Percentiles rank a stretch among this genome's conserved stretches.
Evolutionary conservation across 2,329 filamentous ascomycete species (phyloP).

Genomic region (Aspergillus spinulosporus): DNA sequence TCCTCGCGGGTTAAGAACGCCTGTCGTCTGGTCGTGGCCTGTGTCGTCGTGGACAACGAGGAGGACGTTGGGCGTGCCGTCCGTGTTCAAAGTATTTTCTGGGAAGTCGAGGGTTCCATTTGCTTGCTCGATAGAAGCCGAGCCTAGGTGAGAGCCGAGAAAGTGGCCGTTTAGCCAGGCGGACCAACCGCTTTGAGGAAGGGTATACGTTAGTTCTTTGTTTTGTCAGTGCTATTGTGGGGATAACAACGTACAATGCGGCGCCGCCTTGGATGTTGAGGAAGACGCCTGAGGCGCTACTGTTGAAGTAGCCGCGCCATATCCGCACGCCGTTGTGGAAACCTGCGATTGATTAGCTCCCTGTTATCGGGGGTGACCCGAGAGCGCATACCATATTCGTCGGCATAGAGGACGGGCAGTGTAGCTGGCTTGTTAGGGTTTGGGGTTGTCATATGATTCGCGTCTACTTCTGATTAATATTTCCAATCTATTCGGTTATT

Average conservation of each 20-base stretch:
- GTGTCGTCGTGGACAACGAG: conserved; percentile 62
- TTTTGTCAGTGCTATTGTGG: background rate
- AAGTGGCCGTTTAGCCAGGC: conserved; percentile 60
- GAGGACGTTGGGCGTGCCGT: conserved; percentile 54
- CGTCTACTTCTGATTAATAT: conserved; percentile 25
- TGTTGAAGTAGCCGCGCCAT: conserved; percentile 48
- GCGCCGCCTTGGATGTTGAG: conserved; percentile 56
- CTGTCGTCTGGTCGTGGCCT: conserved; percentile 33
- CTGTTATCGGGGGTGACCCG: background rate
- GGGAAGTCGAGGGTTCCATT: conserved; percentile 50
- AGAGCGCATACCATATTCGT: conserved; percentile 42
- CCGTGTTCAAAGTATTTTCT: conserved; percentile 50
- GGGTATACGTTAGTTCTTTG: background rate
- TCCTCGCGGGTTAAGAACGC: conserved; percentile 33
- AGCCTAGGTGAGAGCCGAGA: conserved; percentile 57
- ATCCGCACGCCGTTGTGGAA: conserved; percentile 49
- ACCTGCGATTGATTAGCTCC: conserved; percentile 19
- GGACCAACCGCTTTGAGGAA: conserved; percentile 50
- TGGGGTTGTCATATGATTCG: conserved; percentile 44
- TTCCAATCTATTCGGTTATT: background rate
- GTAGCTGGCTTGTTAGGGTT: conserved; percentile 46
- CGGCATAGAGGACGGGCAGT: conserved; percentile 49
- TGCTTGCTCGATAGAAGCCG: conserved; percentile 21
- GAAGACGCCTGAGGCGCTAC: conserved; percentile 38
- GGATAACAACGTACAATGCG: conserved; percentile 41